Percentiles rank a stretch among this genome's conserved stretches.
Conservation (phyloP, 2,329 filamentous ascomycete species). For the Fusarium verrucosum region DNA sequence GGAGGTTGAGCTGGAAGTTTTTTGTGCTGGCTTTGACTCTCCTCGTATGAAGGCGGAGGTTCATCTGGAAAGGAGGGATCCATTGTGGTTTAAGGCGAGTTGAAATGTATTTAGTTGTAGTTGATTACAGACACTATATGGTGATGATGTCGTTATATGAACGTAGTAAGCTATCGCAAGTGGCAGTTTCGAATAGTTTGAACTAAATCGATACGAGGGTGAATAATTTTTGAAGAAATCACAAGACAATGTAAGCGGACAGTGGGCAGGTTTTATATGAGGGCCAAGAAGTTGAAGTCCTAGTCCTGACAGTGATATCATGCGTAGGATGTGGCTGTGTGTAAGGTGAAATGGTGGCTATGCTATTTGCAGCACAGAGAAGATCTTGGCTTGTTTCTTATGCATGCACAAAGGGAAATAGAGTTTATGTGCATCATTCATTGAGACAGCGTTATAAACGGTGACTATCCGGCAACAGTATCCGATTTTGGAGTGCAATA, state of each 20-base stretch:
- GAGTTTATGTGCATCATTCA: background rate
- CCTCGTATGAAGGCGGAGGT: conserved; percentile 22
- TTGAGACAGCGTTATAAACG: conserved; percentile 8
- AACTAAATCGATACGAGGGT: background rate
- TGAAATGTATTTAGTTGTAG: background rate
- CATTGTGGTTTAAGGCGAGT: background rate
- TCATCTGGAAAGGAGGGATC: conserved; percentile 12
- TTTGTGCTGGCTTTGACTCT: conserved; percentile 11
- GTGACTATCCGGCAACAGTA: background rate
- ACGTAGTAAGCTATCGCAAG: background rate
- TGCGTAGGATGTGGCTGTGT: conserved; percentile 20
- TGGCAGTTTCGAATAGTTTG: background rate
- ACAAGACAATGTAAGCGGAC: background rate
- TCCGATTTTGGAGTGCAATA: background rate
- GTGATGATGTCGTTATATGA: background rate
- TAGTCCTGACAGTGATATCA: conserved; percentile 14
- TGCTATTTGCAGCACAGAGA: background rate
- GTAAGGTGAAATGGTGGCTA: conserved; percentile 11
- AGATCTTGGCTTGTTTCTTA: background rate
- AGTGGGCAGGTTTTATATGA: conserved; percentile 5
- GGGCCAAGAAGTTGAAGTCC: conserved; percentile 5
- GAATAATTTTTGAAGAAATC: background rate
- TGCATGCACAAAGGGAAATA: background rate
- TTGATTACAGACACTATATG: background rate
- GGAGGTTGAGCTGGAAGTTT: background rate